Evolutionary conservation across 108 stramenopile species (phyloP).

Genomic region (Nitzschia inconspicua): DNA sequence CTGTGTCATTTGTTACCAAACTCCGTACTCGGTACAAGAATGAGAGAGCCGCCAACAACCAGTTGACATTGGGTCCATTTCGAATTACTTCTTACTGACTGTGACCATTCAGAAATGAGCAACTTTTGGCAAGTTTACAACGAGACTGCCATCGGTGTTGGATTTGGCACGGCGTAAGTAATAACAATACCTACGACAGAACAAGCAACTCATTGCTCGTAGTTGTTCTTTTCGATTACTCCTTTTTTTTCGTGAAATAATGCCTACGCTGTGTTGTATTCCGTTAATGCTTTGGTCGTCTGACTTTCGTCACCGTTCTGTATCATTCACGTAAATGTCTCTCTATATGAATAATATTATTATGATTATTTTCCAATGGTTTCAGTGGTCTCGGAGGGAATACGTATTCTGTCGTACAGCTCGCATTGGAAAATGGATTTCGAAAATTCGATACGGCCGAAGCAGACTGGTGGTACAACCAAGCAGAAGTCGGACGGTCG

Average conservation of each 20-base stretch:
- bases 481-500: conserved; percentile 26
- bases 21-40: no score
- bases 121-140: no score
- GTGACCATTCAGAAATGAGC: no score
- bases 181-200: no score
- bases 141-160: conserved; percentile 26
- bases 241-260: background rate
- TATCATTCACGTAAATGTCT: no score
- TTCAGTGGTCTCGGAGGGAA: conserved; percentile 20
- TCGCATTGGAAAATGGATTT: conserved; percentile 48
- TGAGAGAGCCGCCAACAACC: no score
- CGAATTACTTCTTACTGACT: no score
- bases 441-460: conserved; percentile 54
- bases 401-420: conserved; percentile 24
- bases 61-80: no score
- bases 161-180: conserved; percentile 43
- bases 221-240: no score
- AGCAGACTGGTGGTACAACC: conserved; percentile 55
- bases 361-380: background rate
- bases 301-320: background rate
- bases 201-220: no score
- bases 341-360: background rate
- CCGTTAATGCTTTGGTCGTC: background rate
- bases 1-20: no score
- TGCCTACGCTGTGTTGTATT: background rate